These are phyloP conservation scores for Penicillium waksmanii DNA, from an alignment of 495 filamentous ascomycete species.

Conservation along the genomic window DNA sequence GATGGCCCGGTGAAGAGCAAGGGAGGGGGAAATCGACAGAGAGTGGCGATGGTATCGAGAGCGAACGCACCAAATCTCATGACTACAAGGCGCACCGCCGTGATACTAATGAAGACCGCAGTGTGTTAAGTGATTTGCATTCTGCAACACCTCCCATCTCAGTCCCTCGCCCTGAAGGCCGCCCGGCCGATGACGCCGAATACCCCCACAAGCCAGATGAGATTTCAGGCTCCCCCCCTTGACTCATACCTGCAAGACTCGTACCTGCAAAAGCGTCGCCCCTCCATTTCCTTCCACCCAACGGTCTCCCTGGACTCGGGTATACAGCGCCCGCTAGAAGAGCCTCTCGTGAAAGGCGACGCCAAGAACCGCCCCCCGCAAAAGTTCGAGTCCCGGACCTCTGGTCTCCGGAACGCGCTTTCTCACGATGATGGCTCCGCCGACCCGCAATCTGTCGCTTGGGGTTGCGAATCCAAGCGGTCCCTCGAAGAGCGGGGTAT, in stretches of 20 bases:
- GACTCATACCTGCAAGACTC: constrained; percentile 42
- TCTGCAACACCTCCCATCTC: constrained; percentile 52
- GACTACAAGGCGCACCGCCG: constrained; percentile 44
- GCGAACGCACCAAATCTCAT: constrained; percentile 49
- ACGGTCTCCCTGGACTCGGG: constrained; percentile 44
- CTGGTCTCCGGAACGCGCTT: constrained; percentile 45
- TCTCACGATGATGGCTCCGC: constrained; percentile 35
- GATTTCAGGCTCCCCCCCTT: constrained; percentile 43
- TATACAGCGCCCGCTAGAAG: constrained; percentile 39
- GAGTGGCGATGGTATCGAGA: constrained; percentile 48
- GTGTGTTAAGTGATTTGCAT: constrained; percentile 49
- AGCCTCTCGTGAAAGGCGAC: constrained; percentile 44
- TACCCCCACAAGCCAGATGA: constrained; percentile 51
- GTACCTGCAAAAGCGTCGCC: constrained; percentile 44
- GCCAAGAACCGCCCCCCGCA: constrained; percentile 27
- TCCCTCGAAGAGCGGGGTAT: constrained; percentile 30
- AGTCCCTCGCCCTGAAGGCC: constrained; percentile 47
- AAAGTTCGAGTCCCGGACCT: constrained; percentile 44
- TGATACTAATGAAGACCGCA: constrained; percentile 53
- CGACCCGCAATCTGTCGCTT: constrained; percentile 20
- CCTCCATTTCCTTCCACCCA: constrained; percentile 50
- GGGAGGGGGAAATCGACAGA: constrained; percentile 31
- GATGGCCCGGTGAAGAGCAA: constrained; percentile 32
- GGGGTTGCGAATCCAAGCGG: constrained; percentile 29
- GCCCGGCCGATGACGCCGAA: constrained; percentile 26